Evolutionary conservation across 345 rosid species (phyloP), one percentile per base, ranked within the genome.

Genomic region (Camelina sativa): DNA sequence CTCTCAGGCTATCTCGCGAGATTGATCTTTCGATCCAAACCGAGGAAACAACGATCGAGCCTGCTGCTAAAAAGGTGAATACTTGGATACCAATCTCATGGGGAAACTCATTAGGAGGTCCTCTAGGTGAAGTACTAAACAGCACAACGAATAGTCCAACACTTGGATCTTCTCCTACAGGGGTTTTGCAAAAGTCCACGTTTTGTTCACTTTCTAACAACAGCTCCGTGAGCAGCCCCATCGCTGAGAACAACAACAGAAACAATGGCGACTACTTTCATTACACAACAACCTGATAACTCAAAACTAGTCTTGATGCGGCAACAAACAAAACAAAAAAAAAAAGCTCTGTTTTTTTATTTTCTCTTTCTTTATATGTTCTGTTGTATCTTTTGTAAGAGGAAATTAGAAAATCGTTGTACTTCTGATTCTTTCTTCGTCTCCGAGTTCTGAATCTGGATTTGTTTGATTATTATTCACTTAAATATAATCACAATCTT

Each of bases 51-150:
- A 67, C 66, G 3, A 30, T 46, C 6, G 83, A 85, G 58, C 53
- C 76, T 1, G 75, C 76, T 3, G 77, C 12, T 40, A 82, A 79
- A 57, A 87, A 81, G 58, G 81, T 46, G 79, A 55, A 80, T 37
- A 80, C 77, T 56, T 84, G 86, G 92, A 79, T 80, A 44, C 86
- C 92, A 1, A 69, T 81, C 63, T 72, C 88, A 6, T 86, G 88
- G 84, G 89, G 85, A 54, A 74, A 50, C 67, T 82, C 89, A 15
- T 70, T 85, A 69, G 90, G 89, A 13, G 91, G 90, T 55, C 96
- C 90, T 51, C 30, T 89, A 48, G 96, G 96, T 2, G 92, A 87
- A 83, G 90, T 80, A 40, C 72, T 89, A 6, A 78, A 78, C 79
- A 82, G 80, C 68, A 78, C 76, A 8, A 52, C 77, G 6, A 81